Evolutionary conservation across 1,139 yeast genomes (phyloP), one percentile per base, ranked within the genome.

Genomic region (Suhomyces choctaworum): DNA sequence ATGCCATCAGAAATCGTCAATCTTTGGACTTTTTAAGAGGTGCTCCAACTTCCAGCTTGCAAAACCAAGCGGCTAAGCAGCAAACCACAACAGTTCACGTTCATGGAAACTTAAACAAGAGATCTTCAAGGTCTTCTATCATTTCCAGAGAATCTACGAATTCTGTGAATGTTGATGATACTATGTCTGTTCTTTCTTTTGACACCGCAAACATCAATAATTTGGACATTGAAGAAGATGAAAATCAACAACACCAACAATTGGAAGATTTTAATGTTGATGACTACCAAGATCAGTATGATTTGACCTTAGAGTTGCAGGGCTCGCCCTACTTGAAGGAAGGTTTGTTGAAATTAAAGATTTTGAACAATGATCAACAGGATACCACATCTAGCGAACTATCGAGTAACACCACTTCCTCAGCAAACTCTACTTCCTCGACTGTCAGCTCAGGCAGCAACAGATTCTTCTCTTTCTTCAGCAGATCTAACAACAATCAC

Each of bases 291-390:
- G 81, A 76, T 56, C 64, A 65, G 24, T 70, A 70, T 43, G 89
- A 82, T 56, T 72, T 77, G 45, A 71, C 73, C 22, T 62, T 84
- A 43, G 86, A 80, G 46, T 66, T 80, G 29, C 71, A 73, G 35
- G 94, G 92, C 0, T 78, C 90, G 2, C 94, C 94, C 2, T 84
- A 86, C 76, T 74, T 82, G 40, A 82, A 84, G 52, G 94, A 85
- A 60, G 94, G 95, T 0, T 57, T 84, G 29, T 65, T 83, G 44
- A 72, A 77, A 47, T 67, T 73, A 51, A 73, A 70, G 45, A 62
- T 72, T 12, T 52, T 67, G 34, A 59, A 73, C 45, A 66, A 68
- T 45, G 75, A 64, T 52, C 58, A 59, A 47, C 62, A 60, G 25
- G 73, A 70, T 41, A 55, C 57, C 25, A 39, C 46, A 11, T 25